Evolutionary conservation across 2,329 filamentous ascomycete genomes (phyloP).

Genomic region (Rhinocladiella mackenziei): DNA sequence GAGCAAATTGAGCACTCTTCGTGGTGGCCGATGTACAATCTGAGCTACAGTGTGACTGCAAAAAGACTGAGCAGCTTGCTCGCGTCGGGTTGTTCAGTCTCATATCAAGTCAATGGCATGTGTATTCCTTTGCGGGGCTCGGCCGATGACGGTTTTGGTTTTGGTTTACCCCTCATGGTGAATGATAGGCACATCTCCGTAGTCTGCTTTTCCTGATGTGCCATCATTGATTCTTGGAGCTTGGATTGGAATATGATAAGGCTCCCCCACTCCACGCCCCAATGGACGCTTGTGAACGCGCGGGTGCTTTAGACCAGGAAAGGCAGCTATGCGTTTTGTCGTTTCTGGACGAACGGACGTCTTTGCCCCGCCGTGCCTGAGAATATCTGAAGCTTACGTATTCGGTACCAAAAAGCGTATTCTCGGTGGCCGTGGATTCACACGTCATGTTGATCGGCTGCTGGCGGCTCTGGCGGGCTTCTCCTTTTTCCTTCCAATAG

Average conservation of each 20-base stretch:
- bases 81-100: background rate
- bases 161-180: conserved; percentile 19
- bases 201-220: conserved; percentile 5
- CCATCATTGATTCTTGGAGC: conserved; percentile 11
- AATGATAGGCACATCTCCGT: conserved; percentile 13
- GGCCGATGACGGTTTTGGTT: too few relatives aligned
- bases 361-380: conserved; percentile 15
- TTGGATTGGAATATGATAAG: conserved; percentile 23
- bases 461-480: conserved; percentile 21
- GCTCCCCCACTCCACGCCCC: conserved; percentile 11
- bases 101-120: conserved; percentile 14
- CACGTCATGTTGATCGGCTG: conserved; percentile 6
- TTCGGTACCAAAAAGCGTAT: conserved; percentile 5
- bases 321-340: conserved; percentile 20
- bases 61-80: conserved; percentile 3
- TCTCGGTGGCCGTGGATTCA: background rate
- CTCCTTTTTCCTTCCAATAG: too few relatives aligned
- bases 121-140: conserved; percentile 24
- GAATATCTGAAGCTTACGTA: conserved; percentile 17
- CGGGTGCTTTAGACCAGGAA: conserved; percentile 13
- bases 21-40: background rate
- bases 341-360: conserved; percentile 24
- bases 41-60: background rate
- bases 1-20: background rate
- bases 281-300: too few relatives aligned